phyloP scores from a whole-genome alignment of 1,139 yeast species.

The Zhuliangozyma blackwelliae region DNA sequence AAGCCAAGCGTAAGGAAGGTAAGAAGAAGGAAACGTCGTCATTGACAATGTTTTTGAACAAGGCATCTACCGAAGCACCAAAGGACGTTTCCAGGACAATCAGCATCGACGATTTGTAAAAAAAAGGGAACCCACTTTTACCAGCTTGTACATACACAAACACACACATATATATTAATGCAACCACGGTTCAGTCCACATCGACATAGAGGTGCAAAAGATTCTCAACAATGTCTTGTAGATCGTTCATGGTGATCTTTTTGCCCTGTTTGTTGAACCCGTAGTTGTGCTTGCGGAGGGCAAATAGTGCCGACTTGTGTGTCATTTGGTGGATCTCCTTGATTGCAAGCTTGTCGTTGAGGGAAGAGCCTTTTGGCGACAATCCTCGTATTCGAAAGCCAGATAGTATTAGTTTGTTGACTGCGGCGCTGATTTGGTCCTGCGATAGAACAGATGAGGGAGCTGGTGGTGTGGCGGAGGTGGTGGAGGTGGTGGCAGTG shows the following conservation, averaged over 20 bases:
- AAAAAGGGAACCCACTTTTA: neutral
- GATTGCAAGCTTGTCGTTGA: slow-evolving; percentile 31
- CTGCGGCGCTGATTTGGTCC: slow-evolving; percentile 32
- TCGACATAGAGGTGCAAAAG: slow-evolving; percentile 34
- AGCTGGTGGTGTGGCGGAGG: slow-evolving; percentile 3
- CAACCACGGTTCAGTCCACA: slow-evolving; percentile 13
- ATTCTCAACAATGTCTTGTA: slow-evolving; percentile 37
- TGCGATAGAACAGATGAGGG: slow-evolving; percentile 19
- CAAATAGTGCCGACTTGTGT: slow-evolving; percentile 34
- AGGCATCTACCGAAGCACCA: slow-evolving; percentile 9
- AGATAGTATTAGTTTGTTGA: slow-evolving; percentile 34
- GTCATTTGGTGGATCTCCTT: slow-evolving; percentile 45
- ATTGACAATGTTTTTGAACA: slow-evolving; percentile 9
- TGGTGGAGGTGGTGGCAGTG: slow-evolving; percentile 6
- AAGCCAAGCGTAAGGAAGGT: slow-evolving; percentile 25
- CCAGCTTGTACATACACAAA: slow-evolving; percentile 4
- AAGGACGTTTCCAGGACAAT: slow-evolving; percentile 9
- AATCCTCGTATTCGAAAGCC: slow-evolving; percentile 43
- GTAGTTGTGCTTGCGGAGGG: slow-evolving; percentile 34
- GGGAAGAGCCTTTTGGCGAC: slow-evolving; percentile 20
- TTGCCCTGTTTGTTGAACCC: slow-evolving; percentile 14
- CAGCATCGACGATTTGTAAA: slow-evolving; percentile 4
- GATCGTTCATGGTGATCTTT: slow-evolving; percentile 22
- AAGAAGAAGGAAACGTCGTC: slow-evolving; percentile 29
- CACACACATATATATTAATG: neutral